Base-by-base conservation (phyloP, 257 asterid species). In the Salvia rosmarinus region DNA sequence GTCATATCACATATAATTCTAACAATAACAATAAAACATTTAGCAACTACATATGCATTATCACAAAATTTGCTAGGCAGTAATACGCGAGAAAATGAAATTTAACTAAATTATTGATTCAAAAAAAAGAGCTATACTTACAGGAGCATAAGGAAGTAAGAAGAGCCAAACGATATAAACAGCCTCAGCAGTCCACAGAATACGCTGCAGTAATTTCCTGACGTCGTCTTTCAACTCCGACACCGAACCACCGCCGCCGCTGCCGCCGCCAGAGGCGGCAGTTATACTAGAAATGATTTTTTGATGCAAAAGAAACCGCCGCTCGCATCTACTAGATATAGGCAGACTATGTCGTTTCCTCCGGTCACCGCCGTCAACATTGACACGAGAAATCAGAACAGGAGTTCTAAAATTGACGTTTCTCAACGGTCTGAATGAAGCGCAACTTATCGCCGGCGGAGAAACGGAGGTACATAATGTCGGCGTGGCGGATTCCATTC, bases 91-190 rank as follows among this genome's bases (percentile, higher is more conserved):
- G 10, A 37, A 37, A 37, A 6, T 6, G 44, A 39, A 39, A 39
- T 39, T 2, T 8, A 9, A 10, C 44, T 39, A 39, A 39, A 39
- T 39, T 39, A 9, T 39, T 9, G 44, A 39, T 39, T 9, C n/a
- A 34, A 55, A 14, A 57, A 13, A 67, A 34, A n/a, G 65, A 9
- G 11, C 14, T 2, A 5, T 16, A 55, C 88, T 79, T 82, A 93
- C 97, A 39, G 98, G 98, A 71, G 98, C 98, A 79, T 85, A 89
- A 50, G 98, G 97, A 56, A 94, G 97, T 62, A 91, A 81, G 85
- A 91, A 94, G 73, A 91, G 97, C 98, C 98, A 94, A 63, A 87
- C 16, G 68, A 90, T 77, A 50, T 93, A 93, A 63, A 85, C 85
- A 9, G 88, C 89, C 67, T 87, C 98, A 3, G 89, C 84, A 54